phyloP scores from a whole-genome alignment of 768 basidiomycete genomes.

The Rubroboletus satanas region DNA sequence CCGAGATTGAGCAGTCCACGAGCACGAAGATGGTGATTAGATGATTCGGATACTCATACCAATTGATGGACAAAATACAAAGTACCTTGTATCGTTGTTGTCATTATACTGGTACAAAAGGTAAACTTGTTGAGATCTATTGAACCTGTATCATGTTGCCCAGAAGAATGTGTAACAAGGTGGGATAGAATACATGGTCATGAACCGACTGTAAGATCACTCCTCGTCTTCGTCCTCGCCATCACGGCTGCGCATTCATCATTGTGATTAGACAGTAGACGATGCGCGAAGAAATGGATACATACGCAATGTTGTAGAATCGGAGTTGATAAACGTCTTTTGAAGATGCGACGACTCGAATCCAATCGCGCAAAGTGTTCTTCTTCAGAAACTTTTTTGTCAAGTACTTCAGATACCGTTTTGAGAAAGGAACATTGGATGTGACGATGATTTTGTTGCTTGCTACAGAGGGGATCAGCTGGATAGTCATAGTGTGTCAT shows the following conservation, averaged over 20 bases:
- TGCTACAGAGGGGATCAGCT: constrained; percentile 38
- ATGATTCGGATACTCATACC: constrained; percentile 4
- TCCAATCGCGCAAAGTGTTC: constrained; percentile 93
- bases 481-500: neutral
- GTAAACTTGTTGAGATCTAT: neutral
- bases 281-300: constrained; percentile 5
- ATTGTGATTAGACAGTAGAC: neutral
- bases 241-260: constrained; percentile 33
- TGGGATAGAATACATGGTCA: constrained; percentile 1
- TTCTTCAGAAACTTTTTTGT: constrained; percentile 99
- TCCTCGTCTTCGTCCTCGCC: constrained; percentile 58
- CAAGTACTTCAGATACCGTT: constrained; percentile 96
- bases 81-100: neutral
- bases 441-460: constrained; percentile 82
- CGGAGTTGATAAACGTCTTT: constrained; percentile 94
- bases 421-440: constrained; percentile 87
- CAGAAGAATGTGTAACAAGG: neutral
- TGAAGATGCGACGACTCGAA: constrained; percentile 91
- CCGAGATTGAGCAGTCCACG: constrained; percentile 17
- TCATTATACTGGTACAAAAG: neutral
- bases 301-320: constrained; percentile 91
- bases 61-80: neutral
- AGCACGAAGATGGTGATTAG: constrained; percentile 16
- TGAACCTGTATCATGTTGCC: constrained; percentile 9
- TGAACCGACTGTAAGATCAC: constrained; percentile 13